Evolutionary conservation across 2,329 filamentous ascomycete genomes (phyloP).

Genomic region (Exophiala xenobiotica): DNA sequence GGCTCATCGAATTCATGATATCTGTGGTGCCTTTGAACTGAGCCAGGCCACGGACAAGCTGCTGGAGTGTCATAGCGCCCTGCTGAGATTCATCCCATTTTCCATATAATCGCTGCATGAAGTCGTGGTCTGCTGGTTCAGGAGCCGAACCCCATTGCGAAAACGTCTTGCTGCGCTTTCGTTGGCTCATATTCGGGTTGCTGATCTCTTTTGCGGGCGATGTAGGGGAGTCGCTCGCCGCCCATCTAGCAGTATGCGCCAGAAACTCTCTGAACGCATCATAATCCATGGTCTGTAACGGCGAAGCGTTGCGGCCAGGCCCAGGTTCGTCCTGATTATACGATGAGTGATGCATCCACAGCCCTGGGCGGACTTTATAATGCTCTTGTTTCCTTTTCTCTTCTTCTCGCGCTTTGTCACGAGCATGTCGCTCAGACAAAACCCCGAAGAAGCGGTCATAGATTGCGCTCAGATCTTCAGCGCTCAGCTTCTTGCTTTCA

Average conservation of each 20-base stretch:
- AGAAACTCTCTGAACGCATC: conserved; percentile 94
- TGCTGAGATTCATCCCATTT: conserved; percentile 81
- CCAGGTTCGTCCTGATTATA: conserved; percentile 64
- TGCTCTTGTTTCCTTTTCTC: conserved; percentile 65
- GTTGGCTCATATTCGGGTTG: conserved; percentile 47
- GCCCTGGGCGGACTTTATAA: conserved; percentile 44
- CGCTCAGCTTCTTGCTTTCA: conserved; percentile 85
- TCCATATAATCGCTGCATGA: conserved; percentile 80
- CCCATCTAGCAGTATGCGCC: conserved; percentile 87
- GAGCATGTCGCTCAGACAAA: conserved; percentile 86
- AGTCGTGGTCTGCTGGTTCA: conserved; percentile 88
- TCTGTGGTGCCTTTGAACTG: conserved; percentile 90
- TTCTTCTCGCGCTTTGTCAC: conserved; percentile 74
- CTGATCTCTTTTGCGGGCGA: conserved; percentile 36
- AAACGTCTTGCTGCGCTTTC: conserved; percentile 49
- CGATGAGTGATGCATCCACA: conserved; percentile 23
- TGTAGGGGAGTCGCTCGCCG: conserved; percentile 81
- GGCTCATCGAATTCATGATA: conserved; percentile 96
- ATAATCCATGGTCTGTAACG: conserved; percentile 77
- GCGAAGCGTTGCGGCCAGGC: conserved; percentile 54
- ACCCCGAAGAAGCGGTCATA: conserved; percentile 95
- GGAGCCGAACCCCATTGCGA: conserved; percentile 61
- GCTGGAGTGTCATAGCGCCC: conserved; percentile 79
- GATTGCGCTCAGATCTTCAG: conserved; percentile 81
- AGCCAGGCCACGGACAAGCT: conserved; percentile 87